These are phyloP conservation scores for Saturnispora sanitii DNA, from an alignment of 805 yeast genomes.

Conservation along the genomic window DNA sequence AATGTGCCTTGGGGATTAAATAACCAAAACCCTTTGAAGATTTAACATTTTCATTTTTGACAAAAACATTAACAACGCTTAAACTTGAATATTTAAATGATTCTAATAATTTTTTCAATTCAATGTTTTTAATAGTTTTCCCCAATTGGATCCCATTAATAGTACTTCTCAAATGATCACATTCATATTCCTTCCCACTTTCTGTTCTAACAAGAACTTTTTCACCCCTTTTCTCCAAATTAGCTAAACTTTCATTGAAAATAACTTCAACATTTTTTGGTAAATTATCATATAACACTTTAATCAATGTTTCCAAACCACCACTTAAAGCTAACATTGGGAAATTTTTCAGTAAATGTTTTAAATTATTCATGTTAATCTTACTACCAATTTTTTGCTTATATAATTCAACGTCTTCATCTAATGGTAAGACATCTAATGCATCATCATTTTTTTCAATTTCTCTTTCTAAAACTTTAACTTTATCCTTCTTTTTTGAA, in stretches of 20 bases:
- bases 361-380: constrained; percentile 30
- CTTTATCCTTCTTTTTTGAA: neutral
- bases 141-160: constrained; percentile 37
- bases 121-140: constrained; percentile 19
- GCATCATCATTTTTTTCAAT: constrained; percentile 6
- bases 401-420: constrained; percentile 11
- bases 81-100: constrained; percentile 37
- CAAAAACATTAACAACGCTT: constrained; percentile 59
- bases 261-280: constrained; percentile 33
- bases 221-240: constrained; percentile 9
- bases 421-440: constrained; percentile 21
- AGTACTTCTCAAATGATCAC: constrained; percentile 54
- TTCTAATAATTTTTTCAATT: constrained; percentile 12
- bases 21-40: constrained; percentile 69
- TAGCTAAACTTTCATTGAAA: constrained; percentile 22
- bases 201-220: constrained; percentile 16
- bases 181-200: constrained; percentile 16
- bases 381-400: constrained; percentile 8
- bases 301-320: constrained; percentile 50
- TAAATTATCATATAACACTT: constrained; percentile 31
- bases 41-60: constrained; percentile 34
- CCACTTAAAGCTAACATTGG: constrained; percentile 51
- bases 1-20: constrained; percentile 53
- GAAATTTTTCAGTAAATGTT: constrained; percentile 34
- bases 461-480: constrained; percentile 5